These are phyloP conservation scores for Dioscorea dumetorum DNA, from an alignment of 106 monocot species.

Conservation along the genomic window DNA sequence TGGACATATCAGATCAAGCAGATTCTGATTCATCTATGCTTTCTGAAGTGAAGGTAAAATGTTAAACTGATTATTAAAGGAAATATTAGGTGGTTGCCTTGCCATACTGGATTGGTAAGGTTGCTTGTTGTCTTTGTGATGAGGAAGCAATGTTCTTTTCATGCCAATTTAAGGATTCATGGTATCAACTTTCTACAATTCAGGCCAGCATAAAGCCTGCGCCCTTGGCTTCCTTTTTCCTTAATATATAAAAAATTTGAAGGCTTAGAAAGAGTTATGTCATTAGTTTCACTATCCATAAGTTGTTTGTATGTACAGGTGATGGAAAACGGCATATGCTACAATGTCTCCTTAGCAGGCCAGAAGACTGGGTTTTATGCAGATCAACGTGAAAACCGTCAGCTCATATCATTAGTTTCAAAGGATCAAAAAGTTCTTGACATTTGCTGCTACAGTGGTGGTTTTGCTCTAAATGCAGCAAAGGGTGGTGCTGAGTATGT, in stretches of 20 bases:
- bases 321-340: conserved; percentile 78
- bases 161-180: no score
- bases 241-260: no score
- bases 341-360: conserved; percentile 66
- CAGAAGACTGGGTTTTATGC: conserved; percentile 98
- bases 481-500: conserved; percentile 71
- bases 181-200: no score
- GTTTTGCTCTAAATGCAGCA: conserved; percentile 86
- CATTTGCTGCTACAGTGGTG: conserved; percentile 90
- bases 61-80: no score
- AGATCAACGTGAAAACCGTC: conserved; percentile 92
- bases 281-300: no score
- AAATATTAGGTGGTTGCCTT: no score
- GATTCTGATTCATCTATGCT: conserved; percentile 13
- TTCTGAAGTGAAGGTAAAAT: conserved; percentile 52
- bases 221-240: no score
- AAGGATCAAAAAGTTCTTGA: conserved; percentile 72
- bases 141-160: no score
- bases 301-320: conserved; percentile 31
- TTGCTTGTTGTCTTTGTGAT: no score
- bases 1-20: conserved; percentile 42
- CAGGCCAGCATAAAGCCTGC: no score
- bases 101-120: no score
- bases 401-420: conserved; percentile 62
- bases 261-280: no score